Evolutionary conservation across 805 yeast genomes (phyloP).

Genomic region (Wickerhamiella allomyrinae): DNA sequence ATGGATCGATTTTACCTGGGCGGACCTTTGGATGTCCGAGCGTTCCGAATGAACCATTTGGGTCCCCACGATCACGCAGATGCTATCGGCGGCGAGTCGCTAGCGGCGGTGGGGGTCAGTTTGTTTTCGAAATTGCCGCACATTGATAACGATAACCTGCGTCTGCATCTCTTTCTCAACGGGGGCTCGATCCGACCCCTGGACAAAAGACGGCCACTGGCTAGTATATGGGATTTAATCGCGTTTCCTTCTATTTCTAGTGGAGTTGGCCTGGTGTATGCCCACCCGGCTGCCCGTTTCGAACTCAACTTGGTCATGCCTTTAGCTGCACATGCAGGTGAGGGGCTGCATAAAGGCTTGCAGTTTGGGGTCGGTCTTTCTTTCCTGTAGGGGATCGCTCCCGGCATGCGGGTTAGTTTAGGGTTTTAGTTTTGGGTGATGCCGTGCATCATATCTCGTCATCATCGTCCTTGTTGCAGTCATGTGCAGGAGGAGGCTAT

Average conservation of each 20-base stretch:
- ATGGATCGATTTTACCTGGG: conserved; percentile 77
- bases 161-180: conserved; percentile 48
- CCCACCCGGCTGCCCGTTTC: conserved; percentile 52
- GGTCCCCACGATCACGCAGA: conserved; percentile 46
- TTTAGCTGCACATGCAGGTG: conserved; percentile 35
- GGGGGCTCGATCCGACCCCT: conserved; percentile 43
- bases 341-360: conserved; percentile 45
- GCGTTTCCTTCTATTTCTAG: conserved; percentile 35
- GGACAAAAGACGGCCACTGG: conserved; percentile 9
- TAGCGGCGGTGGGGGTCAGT: conserved; percentile 41
- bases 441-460: too few species aligned
- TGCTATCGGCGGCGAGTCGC: conserved; percentile 54
- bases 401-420: neutral
- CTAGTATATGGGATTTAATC: conserved; percentile 20
- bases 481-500: too few species aligned
- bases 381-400: conserved; percentile 30
- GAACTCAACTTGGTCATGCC: conserved; percentile 56
- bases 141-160: conserved; percentile 34
- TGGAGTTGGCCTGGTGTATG: conserved; percentile 48
- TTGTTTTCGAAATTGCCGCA: conserved; percentile 49
- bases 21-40: conserved; percentile 59
- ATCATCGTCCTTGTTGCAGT: too few species aligned
- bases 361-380: conserved; percentile 53
- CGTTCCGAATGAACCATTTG: conserved; percentile 51
- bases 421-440: neutral